A percentile compares a stretch with the other conserved stretches of the same genome.
phyloP scores from a whole-genome alignment of 352 stramenopile genomes.

The Phytophthora chlamydospora region DNA sequence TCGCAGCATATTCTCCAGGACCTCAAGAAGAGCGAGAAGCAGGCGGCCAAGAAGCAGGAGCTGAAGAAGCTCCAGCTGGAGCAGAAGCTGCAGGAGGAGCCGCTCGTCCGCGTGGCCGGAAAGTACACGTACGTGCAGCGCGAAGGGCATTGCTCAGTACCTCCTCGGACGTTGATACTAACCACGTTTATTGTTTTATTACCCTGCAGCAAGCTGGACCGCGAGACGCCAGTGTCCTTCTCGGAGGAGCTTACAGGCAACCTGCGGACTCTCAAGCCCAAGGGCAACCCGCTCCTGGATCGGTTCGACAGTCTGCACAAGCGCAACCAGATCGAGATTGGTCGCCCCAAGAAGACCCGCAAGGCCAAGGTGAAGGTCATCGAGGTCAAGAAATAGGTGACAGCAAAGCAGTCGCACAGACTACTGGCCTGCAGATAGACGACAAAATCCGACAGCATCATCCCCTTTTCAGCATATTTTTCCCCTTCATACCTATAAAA shows the following conservation, averaged over 20 bases:
- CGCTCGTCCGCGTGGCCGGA: constrained; percentile 69
- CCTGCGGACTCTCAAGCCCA: constrained; percentile 79
- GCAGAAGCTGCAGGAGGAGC: constrained; percentile 81
- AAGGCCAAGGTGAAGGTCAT: constrained; percentile 86
- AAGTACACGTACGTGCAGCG: constrained; percentile 68
- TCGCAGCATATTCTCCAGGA: constrained; percentile 72
- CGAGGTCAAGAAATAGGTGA: constrained; percentile 75
- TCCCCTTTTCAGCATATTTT: constrained; percentile 15
- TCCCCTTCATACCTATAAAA: constrained; percentile 19
- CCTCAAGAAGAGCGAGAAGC: constrained; percentile 74
- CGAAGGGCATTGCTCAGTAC: neutral
- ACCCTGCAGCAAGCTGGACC: constrained; percentile 71
- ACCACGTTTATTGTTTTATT: constrained; percentile 6
- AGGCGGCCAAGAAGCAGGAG: constrained; percentile 64
- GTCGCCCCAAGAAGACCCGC: constrained; percentile 58
- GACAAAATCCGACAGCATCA: constrained; percentile 16
- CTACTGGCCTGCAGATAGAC: constrained; percentile 36
- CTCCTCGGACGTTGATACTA: constrained; percentile 4
- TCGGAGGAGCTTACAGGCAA: constrained; percentile 84
- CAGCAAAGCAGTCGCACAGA: constrained; percentile 13
- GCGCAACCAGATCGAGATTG: constrained; percentile 86
- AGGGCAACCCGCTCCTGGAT: constrained; percentile 80
- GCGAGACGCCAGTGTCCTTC: constrained; percentile 73
- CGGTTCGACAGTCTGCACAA: constrained; percentile 89
- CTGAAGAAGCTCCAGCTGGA: constrained; percentile 78